phyloP scores from a whole-genome alignment of 2,329 filamentous ascomycete species.

The Fusarium musae region DNA sequence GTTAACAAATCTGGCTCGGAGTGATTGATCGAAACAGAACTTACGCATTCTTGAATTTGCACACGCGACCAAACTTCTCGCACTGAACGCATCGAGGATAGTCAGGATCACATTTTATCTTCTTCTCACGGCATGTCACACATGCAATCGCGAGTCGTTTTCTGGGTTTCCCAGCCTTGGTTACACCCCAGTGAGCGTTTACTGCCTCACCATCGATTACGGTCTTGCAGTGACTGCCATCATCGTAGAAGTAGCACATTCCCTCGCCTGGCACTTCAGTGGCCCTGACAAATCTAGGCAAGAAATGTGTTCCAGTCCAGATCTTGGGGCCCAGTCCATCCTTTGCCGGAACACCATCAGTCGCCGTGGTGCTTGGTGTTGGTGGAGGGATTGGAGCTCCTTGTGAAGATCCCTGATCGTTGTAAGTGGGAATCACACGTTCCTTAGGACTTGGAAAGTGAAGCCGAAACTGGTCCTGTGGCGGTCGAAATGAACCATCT shows the following conservation, averaged over 20 bases:
- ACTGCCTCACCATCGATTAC: constrained; percentile 87
- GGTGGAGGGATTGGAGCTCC: constrained; percentile 43
- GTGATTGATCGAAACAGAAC: constrained; percentile 51
- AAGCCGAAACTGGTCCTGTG: constrained; percentile 50
- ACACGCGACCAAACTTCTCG: constrained; percentile 87
- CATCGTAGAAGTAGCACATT: constrained; percentile 86
- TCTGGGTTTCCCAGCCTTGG: constrained; percentile 91
- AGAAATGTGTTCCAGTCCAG: constrained; percentile 74
- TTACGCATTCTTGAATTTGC: constrained; percentile 88
- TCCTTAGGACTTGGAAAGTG: constrained; percentile 54
- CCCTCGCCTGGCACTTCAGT: constrained; percentile 81
- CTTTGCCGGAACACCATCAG: constrained; percentile 62
- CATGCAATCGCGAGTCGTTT: constrained; percentile 94
- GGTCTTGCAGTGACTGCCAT: constrained; percentile 83
- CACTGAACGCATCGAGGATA: constrained; percentile 90
- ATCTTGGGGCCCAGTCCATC: constrained; percentile 74
- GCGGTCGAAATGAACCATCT: constrained; percentile 50
- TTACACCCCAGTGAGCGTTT: constrained; percentile 93
- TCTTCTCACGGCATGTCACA: constrained; percentile 93
- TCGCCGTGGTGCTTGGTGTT: constrained; percentile 46
- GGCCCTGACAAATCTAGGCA: constrained; percentile 72
- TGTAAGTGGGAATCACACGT: constrained; percentile 38
- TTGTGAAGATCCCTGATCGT: constrained; percentile 43
- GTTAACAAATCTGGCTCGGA: constrained; percentile 4
- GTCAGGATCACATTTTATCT: constrained; percentile 95